Conservation (phyloP, 2,329 filamentous ascomycete species). For the Verticillium zaregamsianum region DNA sequence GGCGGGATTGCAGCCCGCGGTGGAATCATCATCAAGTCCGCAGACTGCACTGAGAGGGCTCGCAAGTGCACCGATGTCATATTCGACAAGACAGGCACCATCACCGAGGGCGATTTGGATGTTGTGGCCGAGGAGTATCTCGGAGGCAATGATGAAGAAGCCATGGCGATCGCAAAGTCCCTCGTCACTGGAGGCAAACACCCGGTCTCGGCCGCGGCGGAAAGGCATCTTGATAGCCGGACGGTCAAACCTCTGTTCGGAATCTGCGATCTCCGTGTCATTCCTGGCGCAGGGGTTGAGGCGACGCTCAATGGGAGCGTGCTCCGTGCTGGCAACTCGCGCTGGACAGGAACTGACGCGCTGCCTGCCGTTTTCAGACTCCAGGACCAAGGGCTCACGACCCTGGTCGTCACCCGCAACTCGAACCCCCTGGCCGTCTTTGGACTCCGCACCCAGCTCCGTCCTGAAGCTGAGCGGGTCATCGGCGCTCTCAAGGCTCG, state of each 20-base stretch:
- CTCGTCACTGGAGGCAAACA: constrained; percentile 38
- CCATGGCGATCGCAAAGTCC: constrained; percentile 19
- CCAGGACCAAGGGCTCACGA: constrained; percentile 17
- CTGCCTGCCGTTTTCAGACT: constrained; percentile 15
- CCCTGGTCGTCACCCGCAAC: constrained; percentile 21
- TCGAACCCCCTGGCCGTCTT: constrained; percentile 37
- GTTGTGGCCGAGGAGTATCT: constrained; percentile 18
- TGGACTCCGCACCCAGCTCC: constrained; percentile 36
- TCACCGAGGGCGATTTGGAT: constrained; percentile 43
- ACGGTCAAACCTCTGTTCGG: neutral
- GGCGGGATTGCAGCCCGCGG: constrained; percentile 52
- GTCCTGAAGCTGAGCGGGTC: constrained; percentile 35
- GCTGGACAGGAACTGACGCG: constrained; percentile 31
- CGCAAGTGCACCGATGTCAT: constrained; percentile 50
- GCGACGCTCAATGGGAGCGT: constrained; percentile 22
- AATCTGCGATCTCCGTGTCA: constrained; percentile 23
- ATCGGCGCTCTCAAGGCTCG: constrained; percentile 39
- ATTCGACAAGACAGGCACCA: constrained; percentile 63
- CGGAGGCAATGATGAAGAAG: constrained; percentile 15
- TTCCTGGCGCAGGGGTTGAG: constrained; percentile 35
- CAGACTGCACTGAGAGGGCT: constrained; percentile 46
- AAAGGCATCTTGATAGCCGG: constrained; percentile 29
- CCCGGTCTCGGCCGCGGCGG: constrained; percentile 46
- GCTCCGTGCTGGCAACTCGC: constrained; percentile 40
- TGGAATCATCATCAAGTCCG: constrained; percentile 56